phyloP scores from a whole-genome alignment of 345 rosid genomes.

The Ceriops zippeliana region DNA sequence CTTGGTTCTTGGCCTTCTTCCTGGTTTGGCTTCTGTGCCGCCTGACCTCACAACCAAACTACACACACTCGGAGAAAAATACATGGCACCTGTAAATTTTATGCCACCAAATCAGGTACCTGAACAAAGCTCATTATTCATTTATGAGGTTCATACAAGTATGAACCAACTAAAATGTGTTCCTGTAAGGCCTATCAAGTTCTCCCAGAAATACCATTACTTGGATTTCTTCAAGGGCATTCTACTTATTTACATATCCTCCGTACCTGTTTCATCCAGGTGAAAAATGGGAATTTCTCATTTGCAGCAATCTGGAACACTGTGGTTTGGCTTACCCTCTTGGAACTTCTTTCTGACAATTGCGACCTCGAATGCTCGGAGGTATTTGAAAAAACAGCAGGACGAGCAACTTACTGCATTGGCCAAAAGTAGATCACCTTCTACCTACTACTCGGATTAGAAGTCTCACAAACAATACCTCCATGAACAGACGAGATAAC shows the following conservation, averaged over 20 bases:
- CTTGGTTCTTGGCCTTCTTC: conserved; percentile 75
- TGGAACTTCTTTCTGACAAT: conserved; percentile 80
- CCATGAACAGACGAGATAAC: not conserved
- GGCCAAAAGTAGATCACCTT: conserved; percentile 20
- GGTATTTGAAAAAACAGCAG: conserved; percentile 67
- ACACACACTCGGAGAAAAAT: conserved; percentile 58
- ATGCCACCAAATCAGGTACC: conserved; percentile 59
- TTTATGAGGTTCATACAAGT: not conserved
- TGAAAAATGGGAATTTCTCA: conserved; percentile 77
- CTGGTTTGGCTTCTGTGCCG: conserved; percentile 60
- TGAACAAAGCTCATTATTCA: not conserved
- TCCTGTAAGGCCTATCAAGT: not conserved
- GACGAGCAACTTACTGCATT: conserved; percentile 51
- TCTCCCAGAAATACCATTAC: not conserved
- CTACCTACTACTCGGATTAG: conserved; percentile 41
- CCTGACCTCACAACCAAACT: conserved; percentile 61
- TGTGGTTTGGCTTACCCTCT: conserved; percentile 89
- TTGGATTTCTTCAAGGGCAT: not conserved
- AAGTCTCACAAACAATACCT: conserved; percentile 12
- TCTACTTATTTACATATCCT: not conserved
- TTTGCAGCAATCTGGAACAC: conserved; percentile 78
- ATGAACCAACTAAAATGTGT: not conserved
- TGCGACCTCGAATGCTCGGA: conserved; percentile 74
- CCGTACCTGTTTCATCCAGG: conserved; percentile 35
- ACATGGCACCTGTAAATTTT: conserved; percentile 50